Base-by-base conservation (phyloP, 1,139 yeast genomes). In the Zhuliangozyma blackwelliae region DNA sequence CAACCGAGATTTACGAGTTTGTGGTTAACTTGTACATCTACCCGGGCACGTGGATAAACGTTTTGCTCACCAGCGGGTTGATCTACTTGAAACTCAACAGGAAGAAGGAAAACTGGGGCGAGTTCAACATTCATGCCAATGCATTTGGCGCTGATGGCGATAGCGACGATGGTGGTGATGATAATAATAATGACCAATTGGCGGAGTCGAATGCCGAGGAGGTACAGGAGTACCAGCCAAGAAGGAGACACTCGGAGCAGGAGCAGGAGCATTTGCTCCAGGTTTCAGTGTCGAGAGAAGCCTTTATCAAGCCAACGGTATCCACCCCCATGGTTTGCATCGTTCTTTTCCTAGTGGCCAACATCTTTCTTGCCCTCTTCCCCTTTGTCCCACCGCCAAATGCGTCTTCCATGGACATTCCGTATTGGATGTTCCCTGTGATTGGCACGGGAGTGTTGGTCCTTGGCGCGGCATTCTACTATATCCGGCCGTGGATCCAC, bases 401-500 rank as follows among this genome's bases (percentile, higher is more conserved):
- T 29, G 46, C 41, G n/a, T 35, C 44, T 11, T 38, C 41, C n/a
- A 57, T 55, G 43, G 55, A 44, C 40, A 63, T 59, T 35, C 82
- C 84, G 1, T 79, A 72, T 48, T 79, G 75, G 68, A 68, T 77
- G 25, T 77, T 77, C 50, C 83, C 84, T 0, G 59, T 68, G 6
- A 71, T 78, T 2, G 79, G 83, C 0, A 58, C 77, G 2, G 57
- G 68, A 2, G 73, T 75, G 7, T 51, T 77, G 21, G 38, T 61
- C 0, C 32, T 63, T n/a, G 84, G 84, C 2, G 75, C 58, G 0
- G 48, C 63, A 0, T 79, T 54, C 50, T 61, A 48, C 44, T 54
- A 43, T 36, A 16, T 41, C 1, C 41, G 55, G 27, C 42, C 49
- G 22, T 39, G 40, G 36, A 23, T 37, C 12, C 27, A 34, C 26